A percentile compares a stretch with the other conserved stretches of the same genome.
These are phyloP conservation scores for Meredithiella fracta DNA, from an alignment of 2,329 filamentous ascomycete genomes.

Conservation along the genomic window DNA sequence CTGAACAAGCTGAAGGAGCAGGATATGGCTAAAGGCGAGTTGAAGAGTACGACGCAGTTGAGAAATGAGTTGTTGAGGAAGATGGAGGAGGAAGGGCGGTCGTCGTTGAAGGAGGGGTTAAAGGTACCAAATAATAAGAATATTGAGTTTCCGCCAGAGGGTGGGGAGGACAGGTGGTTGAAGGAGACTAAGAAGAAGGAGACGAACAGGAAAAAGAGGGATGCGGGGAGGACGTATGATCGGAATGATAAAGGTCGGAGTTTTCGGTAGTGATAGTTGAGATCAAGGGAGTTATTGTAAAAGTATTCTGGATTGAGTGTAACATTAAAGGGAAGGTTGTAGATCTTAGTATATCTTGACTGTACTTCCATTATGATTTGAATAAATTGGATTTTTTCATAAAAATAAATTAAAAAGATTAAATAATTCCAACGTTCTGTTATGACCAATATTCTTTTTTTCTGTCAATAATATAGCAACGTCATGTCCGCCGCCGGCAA, in stretches of 20 bases:
- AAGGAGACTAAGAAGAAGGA: constrained; percentile 12
- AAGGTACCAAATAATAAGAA: constrained; percentile 26
- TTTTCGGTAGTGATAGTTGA: too few relatives aligned
- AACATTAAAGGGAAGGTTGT: not conserved
- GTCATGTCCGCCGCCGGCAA: constrained; percentile 36
- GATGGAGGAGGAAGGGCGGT: constrained; percentile 10
- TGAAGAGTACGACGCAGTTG: constrained; percentile 18
- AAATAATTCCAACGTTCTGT: not conserved
- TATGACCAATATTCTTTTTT: not conserved
- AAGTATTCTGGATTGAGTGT: too few relatives aligned
- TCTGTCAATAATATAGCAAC: constrained; percentile 33
- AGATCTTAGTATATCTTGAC: too few relatives aligned
- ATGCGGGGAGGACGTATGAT: not conserved
- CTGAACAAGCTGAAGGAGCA: constrained; percentile 22
- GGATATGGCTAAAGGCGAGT: constrained; percentile 21
- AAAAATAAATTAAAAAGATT: too few relatives aligned
- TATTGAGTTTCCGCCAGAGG: constrained; percentile 24
- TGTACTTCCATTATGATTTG: too few relatives aligned
- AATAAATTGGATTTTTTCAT: too few relatives aligned
- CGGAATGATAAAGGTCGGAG: not conserved
- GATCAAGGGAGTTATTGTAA: too few relatives aligned
- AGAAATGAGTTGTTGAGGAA: constrained; percentile 19
- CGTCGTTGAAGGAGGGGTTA: constrained; percentile 16
- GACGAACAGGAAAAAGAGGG: constrained; percentile 15
- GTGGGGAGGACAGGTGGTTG: constrained; percentile 7